phyloP scores from a whole-genome alignment of 2,329 filamentous ascomycete genomes.

The Drechslerella stenobrocha region DNA sequence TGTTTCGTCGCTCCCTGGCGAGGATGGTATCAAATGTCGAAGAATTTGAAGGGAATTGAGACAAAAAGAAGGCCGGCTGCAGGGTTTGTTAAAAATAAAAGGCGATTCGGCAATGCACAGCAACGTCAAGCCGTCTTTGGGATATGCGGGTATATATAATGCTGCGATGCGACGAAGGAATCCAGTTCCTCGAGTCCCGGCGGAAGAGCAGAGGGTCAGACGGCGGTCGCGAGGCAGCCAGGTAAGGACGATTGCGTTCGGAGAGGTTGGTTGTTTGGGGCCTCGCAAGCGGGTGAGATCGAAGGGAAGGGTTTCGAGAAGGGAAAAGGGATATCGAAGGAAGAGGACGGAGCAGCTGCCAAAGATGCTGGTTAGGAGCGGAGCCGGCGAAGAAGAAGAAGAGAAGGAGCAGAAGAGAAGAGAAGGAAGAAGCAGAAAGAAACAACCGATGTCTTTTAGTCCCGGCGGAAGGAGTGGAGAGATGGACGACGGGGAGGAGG shows the following conservation, averaged over 20 bases:
- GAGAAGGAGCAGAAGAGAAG: slow-evolving; percentile 5
- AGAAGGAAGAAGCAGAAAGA: slow-evolving; percentile 15
- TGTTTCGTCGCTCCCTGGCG: slow-evolving; percentile 6
- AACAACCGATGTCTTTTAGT: slow-evolving; percentile 1
- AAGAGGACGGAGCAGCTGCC: background rate
- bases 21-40: slow-evolving; percentile 15
- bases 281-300: slow-evolving; percentile 30
- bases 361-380: slow-evolving; percentile 7
- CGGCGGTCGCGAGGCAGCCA: slow-evolving; percentile 11
- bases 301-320: slow-evolving; percentile 28
- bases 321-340: slow-evolving; percentile 1
- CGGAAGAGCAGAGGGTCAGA: background rate
- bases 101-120: slow-evolving; percentile 47
- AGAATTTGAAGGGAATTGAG: slow-evolving; percentile 16
- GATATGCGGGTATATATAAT: slow-evolving; percentile 1
- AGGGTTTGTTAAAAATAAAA: slow-evolving; percentile 8
- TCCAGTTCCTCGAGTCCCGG: slow-evolving; percentile 23
- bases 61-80: slow-evolving; percentile 12
- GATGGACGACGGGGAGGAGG: slow-evolving; percentile 2
- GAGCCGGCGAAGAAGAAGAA: slow-evolving; percentile 9
- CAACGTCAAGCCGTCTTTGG: slow-evolving; percentile 38
- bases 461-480: slow-evolving; percentile 1
- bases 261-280: slow-evolving; percentile 20
- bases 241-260: slow-evolving; percentile 26
- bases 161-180: slow-evolving; percentile 9